Evolutionary conservation across 306 rosid species (phyloP), one percentile per base, ranked within the genome.

Genomic region (Canavalia gladiata): DNA sequence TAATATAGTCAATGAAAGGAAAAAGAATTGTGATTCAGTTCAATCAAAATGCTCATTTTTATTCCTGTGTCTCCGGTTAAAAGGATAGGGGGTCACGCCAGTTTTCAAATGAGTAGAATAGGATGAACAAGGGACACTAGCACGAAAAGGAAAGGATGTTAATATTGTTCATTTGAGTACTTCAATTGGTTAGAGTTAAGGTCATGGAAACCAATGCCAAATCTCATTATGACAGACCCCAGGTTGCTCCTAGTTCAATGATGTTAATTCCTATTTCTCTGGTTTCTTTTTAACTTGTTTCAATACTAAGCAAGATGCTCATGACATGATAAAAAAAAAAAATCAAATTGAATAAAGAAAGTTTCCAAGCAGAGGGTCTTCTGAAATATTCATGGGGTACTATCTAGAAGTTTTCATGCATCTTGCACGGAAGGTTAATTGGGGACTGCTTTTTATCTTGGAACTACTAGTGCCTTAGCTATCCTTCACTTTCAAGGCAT

Each of bases 401-500:
- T 18, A 18, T 18, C 25, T 18, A 18, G 25, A 18, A 18, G 25
- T 18, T 18, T 18, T 18, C 25, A 18, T 18, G 25, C 25, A 18
- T 18, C 25, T 52, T 78, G 84, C 69, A 56, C 51, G 25, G 9
- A 76, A 62, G 74, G 43, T 78, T 65, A 56, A 62, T 51, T 8
- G 51, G 83, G 88, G 91, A 83, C 84, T 84, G 80, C 78, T 3
- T 51, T 68, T 62, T 76, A 52, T 72, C 68, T 79, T 81, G 74
- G 76, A 78, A 60, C 5, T 8, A 79, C 75, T 30, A 72, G 83
- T 68, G 52, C 51, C 80, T 51, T 35, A 74, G 76, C 47, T 65
- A 78, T 77, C 7, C 72, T 79, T 83, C 90, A 57, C 58, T 68
- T 77, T 77, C 77, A 86, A 84, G 86, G 88, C 81, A 71, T 50